Conservation (phyloP, 768 basidiomycete species). For the Amanita pallidorosea region DNA sequence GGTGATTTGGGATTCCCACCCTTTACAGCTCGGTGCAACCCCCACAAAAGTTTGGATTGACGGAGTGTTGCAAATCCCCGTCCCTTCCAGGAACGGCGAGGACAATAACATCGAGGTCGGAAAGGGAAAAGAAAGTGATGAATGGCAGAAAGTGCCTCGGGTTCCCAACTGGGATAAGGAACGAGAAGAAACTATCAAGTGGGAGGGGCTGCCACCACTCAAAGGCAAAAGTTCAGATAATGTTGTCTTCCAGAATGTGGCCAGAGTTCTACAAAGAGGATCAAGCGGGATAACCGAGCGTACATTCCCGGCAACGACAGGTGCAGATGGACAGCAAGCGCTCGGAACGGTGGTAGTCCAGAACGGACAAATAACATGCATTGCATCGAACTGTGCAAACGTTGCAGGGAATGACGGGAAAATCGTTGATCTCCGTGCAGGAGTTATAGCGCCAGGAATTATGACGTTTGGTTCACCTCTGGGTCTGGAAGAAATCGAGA, state of each 20-base stretch:
- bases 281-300: slow-evolving; percentile 21
- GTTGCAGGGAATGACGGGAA: slow-evolving; percentile 11
- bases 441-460: slow-evolving; percentile 56
- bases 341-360: slow-evolving; percentile 29
- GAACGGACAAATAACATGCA: slow-evolving; percentile 44
- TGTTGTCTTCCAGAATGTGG: slow-evolving; percentile 61
- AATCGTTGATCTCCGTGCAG: slow-evolving; percentile 57
- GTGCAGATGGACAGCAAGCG: slow-evolving; percentile 7
- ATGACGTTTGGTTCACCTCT: slow-evolving; percentile 57
- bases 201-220: slow-evolving; percentile 65
- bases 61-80: slow-evolving; percentile 61
- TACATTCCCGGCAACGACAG: slow-evolving; percentile 16
- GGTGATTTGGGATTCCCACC: slow-evolving; percentile 73
- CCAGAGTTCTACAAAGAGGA: slow-evolving; percentile 30
- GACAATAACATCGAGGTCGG: slow-evolving; percentile 31
- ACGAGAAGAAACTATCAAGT: slow-evolving; percentile 42
- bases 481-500: slow-evolving; percentile 65
- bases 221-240: slow-evolving; percentile 22
- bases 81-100: slow-evolving; percentile 26
- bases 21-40: slow-evolving; percentile 63
- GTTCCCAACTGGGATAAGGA: slow-evolving; percentile 60
- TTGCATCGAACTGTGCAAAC: slow-evolving; percentile 24
- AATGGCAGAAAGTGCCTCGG: slow-evolving; percentile 35
- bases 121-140: slow-evolving; percentile 30
- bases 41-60: slow-evolving; percentile 78